Evolutionary conservation across 495 filamentous ascomycete genomes (phyloP).

Genomic region (Penicillium odoratum): DNA sequence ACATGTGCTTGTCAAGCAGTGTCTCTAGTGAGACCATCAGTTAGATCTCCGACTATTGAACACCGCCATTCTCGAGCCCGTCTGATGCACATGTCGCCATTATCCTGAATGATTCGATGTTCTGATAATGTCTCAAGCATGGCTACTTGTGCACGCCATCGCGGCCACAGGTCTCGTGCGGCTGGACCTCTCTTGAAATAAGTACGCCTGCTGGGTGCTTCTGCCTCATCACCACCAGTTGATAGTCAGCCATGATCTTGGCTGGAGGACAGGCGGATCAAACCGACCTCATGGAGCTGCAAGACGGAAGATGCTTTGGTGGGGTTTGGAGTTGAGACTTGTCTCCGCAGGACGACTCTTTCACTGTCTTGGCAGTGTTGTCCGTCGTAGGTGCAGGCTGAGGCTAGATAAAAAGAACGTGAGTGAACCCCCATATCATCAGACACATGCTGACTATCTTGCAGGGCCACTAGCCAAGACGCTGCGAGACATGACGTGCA

Average conservation of each 20-base stretch:
- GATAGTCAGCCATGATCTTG: neutral
- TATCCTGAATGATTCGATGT: conserved; percentile 4
- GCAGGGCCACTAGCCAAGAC: conserved; percentile 1
- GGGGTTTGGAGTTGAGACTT: too few relatives aligned
- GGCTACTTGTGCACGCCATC: conserved; percentile 4
- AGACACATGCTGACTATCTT: conserved; percentile 5
- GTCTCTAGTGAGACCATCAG: neutral
- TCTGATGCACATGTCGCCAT: conserved; percentile 3
- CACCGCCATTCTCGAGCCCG: neutral
- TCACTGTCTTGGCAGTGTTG: conserved; percentile 1
- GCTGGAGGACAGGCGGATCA: neutral
- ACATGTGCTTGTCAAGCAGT: neutral
- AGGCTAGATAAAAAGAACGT: neutral
- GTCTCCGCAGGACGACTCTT: too few relatives aligned
- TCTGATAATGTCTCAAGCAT: conserved; percentile 3
- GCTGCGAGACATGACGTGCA: conserved; percentile 2
- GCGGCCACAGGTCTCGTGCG: neutral
- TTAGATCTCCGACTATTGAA: neutral
- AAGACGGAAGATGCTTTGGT: neutral
- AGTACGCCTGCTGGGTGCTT: neutral
- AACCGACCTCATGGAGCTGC: neutral
- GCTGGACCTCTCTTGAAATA: neutral
- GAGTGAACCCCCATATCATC: neutral
- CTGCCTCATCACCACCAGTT: neutral
- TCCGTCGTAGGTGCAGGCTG: neutral